Percentiles rank a stretch among this genome's conserved stretches.
phyloP scores from a whole-genome alignment of 2,329 filamentous ascomycete species.

The Penicillium decumbens region DNA sequence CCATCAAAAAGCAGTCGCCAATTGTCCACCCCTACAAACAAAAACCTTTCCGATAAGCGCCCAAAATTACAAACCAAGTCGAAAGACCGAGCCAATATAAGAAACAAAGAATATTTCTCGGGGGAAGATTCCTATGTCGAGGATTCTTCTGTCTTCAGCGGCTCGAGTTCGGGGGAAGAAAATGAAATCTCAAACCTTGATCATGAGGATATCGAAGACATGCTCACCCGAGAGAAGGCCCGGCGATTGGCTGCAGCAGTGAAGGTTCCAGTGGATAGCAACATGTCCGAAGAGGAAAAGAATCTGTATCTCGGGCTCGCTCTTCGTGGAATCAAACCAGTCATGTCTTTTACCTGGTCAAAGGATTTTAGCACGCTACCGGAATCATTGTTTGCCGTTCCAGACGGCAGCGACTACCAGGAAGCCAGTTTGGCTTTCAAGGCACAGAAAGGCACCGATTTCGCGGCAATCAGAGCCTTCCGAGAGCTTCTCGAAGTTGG shows the following conservation, averaged over 20 bases:
- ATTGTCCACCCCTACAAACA: too few relatives aligned
- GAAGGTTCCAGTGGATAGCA: slow-evolving; percentile 35
- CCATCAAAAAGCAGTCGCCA: neutral
- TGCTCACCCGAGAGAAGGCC: slow-evolving; percentile 31
- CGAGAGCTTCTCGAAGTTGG: slow-evolving; percentile 49
- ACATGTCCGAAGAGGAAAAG: slow-evolving; percentile 52
- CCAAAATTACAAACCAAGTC: too few relatives aligned
- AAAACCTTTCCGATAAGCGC: too few relatives aligned
- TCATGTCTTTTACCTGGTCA: slow-evolving; percentile 51
- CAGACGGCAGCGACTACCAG: slow-evolving; percentile 20
- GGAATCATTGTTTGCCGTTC: slow-evolving; percentile 47
- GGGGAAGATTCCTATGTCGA: slow-evolving; percentile 2
- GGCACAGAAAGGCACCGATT: slow-evolving; percentile 40
- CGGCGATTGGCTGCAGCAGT: slow-evolving; percentile 35
- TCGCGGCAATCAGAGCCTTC: slow-evolving; percentile 51
- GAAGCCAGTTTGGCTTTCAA: slow-evolving; percentile 46
- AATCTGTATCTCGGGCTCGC: slow-evolving; percentile 51
- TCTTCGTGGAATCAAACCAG: slow-evolving; percentile 54
- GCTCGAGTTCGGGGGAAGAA: slow-evolving; percentile 8
- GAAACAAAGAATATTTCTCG: neutral
- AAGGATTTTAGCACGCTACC: slow-evolving; percentile 54
- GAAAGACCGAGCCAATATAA: neutral
- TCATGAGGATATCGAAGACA: slow-evolving; percentile 23
- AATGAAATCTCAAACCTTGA: slow-evolving; percentile 11
- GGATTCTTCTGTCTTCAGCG: slow-evolving; percentile 14